These are phyloP conservation scores for Streptanthus diversifolius DNA, from an alignment of 345 rosid species.

Conservation along the genomic window DNA sequence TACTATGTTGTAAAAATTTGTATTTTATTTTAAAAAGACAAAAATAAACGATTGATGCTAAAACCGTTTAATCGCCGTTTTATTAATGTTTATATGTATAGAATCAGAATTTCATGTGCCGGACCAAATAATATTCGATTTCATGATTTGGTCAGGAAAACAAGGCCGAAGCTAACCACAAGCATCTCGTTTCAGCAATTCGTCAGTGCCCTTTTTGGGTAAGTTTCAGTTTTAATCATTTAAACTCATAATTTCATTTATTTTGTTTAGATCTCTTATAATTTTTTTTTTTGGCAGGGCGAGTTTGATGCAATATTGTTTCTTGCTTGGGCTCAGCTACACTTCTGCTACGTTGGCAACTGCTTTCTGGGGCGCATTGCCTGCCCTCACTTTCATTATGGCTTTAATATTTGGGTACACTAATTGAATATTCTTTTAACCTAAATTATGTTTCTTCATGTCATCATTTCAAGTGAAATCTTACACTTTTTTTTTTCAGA, in stretches of 20 bases:
- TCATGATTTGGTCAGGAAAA: constrained; percentile 43
- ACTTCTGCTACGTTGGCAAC: constrained; percentile 59
- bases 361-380: constrained; percentile 59
- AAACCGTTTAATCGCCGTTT: too few relatives aligned
- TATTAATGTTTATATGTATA: not conserved
- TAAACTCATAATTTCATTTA: not conserved
- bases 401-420: constrained; percentile 60
- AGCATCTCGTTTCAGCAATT: constrained; percentile 49
- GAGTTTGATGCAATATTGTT: constrained; percentile 57
- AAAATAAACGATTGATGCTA: not conserved
- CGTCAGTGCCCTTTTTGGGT: constrained; percentile 69
- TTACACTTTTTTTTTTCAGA: constrained; percentile 18
- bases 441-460: not conserved
- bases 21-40: too few relatives aligned
- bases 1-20: not conserved
- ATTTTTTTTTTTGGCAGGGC: constrained; percentile 39
- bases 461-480: not conserved
- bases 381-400: constrained; percentile 59
- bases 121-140: not conserved
- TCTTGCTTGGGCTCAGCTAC: constrained; percentile 60
- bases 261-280: not conserved
- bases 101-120: not conserved
- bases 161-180: constrained; percentile 61
- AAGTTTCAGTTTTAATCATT: not conserved
- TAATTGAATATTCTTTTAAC: not conserved